Evolutionary conservation across 2,329 filamentous ascomycete species (phyloP).

Genomic region (Paraconiothyrium brasiliense): DNA sequence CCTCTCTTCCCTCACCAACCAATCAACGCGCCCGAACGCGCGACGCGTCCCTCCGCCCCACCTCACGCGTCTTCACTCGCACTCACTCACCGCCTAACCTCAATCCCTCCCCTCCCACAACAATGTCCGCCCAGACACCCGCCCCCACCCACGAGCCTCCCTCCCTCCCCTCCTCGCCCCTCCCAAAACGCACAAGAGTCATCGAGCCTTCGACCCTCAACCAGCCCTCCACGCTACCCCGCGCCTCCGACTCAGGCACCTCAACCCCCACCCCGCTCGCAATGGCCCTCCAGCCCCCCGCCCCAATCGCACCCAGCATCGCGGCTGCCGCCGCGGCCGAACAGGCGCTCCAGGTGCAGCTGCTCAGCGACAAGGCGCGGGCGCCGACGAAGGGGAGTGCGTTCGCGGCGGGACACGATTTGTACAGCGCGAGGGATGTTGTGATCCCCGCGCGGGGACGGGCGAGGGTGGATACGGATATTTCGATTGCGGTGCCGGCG

Average conservation of each 20-base stretch:
- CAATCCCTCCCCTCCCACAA: constrained; percentile 1
- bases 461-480: constrained; percentile 87
- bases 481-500: constrained; percentile 87
- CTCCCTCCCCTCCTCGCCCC: constrained; percentile 74
- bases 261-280: constrained; percentile 49
- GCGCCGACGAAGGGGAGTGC: constrained; percentile 88
- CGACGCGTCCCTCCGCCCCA: constrained; percentile 24
- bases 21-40: constrained; percentile 17
- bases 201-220: constrained; percentile 52
- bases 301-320: constrained; percentile 34
- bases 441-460: constrained; percentile 84
- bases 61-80: constrained; percentile 2
- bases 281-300: constrained; percentile 30
- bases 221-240: constrained; percentile 36
- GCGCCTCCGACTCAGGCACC: constrained; percentile 40
- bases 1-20: constrained; percentile 14
- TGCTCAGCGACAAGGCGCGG: constrained; percentile 80
- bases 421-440: constrained; percentile 80
- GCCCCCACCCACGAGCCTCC: constrained; percentile 54
- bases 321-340: constrained; percentile 41
- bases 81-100: constrained; percentile 12
- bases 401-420: constrained; percentile 91
- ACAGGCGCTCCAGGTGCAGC: constrained; percentile 82
- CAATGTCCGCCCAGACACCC: constrained; percentile 34
- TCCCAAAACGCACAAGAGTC: constrained; percentile 82